These are phyloP conservation scores for Fusarium continuum DNA, from an alignment of 2,329 filamentous ascomycete species.

Conservation along the genomic window DNA sequence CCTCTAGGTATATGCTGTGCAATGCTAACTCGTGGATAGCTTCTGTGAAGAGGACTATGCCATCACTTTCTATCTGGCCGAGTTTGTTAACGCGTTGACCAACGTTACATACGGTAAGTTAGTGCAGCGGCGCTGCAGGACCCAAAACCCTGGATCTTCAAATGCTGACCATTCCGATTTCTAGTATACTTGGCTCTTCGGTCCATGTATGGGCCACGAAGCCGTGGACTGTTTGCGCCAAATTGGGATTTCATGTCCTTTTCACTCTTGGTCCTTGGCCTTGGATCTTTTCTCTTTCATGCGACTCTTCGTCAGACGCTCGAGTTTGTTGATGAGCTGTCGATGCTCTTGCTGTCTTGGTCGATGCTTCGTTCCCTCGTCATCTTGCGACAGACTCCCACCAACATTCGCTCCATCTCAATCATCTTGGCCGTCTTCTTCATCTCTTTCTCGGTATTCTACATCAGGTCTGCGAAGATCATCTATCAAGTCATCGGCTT, in stretches of 20 bases:
- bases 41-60: constrained; percentile 60
- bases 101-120: constrained; percentile 55
- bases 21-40: constrained; percentile 38
- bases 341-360: constrained; percentile 64
- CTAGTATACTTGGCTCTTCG: constrained; percentile 55
- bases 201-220: constrained; percentile 48
- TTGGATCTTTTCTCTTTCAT: constrained; percentile 56
- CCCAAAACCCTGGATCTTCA: not conserved
- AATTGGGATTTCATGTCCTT: constrained; percentile 54
- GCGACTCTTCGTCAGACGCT: constrained; percentile 54
- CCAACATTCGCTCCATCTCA: constrained; percentile 46
- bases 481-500: constrained; percentile 56
- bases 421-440: constrained; percentile 53
- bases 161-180: constrained; percentile 5
- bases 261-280: constrained; percentile 53
- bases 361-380: constrained; percentile 61
- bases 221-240: constrained; percentile 45
- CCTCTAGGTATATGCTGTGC: not conserved
- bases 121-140: constrained; percentile 8
- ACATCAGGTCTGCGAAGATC: constrained; percentile 54
- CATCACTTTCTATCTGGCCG: constrained; percentile 54
- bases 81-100: constrained; percentile 56
- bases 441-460: constrained; percentile 53
- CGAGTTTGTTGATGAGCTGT: constrained; percentile 64
- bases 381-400: constrained; percentile 54